Base-by-base conservation (phyloP, 768 basidiomycete genomes). In the Boletus patriciae region DNA sequence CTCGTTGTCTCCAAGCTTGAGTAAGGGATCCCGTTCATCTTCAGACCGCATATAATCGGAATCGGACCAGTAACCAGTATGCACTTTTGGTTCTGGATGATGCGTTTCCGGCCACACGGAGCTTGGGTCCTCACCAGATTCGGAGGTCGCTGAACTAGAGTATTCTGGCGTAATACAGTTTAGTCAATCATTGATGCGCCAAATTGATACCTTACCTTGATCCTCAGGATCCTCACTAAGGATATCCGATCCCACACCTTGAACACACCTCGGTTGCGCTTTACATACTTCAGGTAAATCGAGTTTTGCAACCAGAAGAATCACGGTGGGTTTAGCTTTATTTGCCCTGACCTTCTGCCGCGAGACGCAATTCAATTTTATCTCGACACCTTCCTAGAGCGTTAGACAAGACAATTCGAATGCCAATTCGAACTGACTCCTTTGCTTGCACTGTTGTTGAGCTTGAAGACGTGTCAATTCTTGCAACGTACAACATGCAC, bases 401-500 rank as follows among this genome's bases (percentile, higher is more conserved):
- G 46, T 66, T 27, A 61, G 52, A 57, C 21, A 46, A 45, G 18
- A 33, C 34, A 51, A 34, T 44, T 10, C 18, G 37, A 57, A 21
- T 33, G 36, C 11, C 15, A 23, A 19, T 23, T 15, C 15, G n/a
- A 54, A 73, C 80, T 60, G 55, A 85, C 84, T 76, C 19, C 70
- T 70, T 11, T 78, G 78, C 13, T 62, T 59, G 13, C 77, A 60
- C 25, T 69, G 58, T 10, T 68, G 66, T 23, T 69, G 67, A n/a
- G 65, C 79, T 50, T 83, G 80, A 61, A 73, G 79, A 58, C 77
- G 81, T 37, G 78, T 50, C 40, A 86, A 66, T 38, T 87, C 87
- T 6, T 76, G 77, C 2, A 90, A 66, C 1, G 82, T 75, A 61
- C 83, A 75, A 10, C 72, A 70, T 0, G 80, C 75, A 0, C 73